phyloP scores from a whole-genome alignment of 495 filamentous ascomycete genomes.

The Diplogelasinospora grovesii region DNA sequence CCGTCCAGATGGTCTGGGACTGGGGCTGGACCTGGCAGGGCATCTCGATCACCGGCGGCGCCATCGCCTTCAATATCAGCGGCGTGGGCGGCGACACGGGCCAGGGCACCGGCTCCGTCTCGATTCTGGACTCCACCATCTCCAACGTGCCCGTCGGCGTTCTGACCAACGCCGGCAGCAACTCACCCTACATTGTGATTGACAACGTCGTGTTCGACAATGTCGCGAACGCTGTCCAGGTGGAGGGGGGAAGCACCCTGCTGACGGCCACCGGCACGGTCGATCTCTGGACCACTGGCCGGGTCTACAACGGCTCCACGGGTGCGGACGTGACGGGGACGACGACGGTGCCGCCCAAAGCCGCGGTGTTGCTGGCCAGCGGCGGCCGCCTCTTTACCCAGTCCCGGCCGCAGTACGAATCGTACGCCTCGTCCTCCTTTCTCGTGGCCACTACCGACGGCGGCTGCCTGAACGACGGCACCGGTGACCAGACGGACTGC shows the following conservation, averaged over 20 bases:
- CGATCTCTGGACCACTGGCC: constrained; percentile 57
- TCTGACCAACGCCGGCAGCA: constrained; percentile 48
- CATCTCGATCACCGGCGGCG: constrained; percentile 9
- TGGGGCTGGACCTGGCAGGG: constrained; percentile 47
- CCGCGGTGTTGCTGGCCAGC: constrained; percentile 36
- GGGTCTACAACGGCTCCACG: constrained; percentile 41
- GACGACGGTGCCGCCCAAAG: constrained; percentile 38
- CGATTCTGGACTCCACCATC: constrained; percentile 63
- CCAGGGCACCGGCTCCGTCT: constrained; percentile 61
- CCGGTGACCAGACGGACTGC: constrained; percentile 14
- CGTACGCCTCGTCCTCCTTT: constrained; percentile 38
- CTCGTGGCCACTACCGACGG: constrained; percentile 23
- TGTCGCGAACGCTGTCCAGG: constrained; percentile 35
- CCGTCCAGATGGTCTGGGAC: constrained; percentile 83
- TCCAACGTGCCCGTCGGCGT: constrained; percentile 56
- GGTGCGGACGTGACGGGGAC: constrained; percentile 34
- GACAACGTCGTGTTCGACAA: constrained; percentile 37
- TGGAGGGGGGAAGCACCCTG: constrained; percentile 33
- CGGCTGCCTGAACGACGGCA: constrained; percentile 26
- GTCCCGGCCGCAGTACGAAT: constrained; percentile 56
- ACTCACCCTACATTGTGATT: constrained; percentile 33
- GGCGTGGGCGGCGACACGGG: constrained; percentile 37
- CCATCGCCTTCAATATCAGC: constrained; percentile 18
- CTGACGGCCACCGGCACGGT: constrained; percentile 50
- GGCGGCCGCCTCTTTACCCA: constrained; percentile 44